Evolutionary conservation across 2,329 filamentous ascomycete genomes (phyloP).

Genomic region (Cladosporium sp.): DNA sequence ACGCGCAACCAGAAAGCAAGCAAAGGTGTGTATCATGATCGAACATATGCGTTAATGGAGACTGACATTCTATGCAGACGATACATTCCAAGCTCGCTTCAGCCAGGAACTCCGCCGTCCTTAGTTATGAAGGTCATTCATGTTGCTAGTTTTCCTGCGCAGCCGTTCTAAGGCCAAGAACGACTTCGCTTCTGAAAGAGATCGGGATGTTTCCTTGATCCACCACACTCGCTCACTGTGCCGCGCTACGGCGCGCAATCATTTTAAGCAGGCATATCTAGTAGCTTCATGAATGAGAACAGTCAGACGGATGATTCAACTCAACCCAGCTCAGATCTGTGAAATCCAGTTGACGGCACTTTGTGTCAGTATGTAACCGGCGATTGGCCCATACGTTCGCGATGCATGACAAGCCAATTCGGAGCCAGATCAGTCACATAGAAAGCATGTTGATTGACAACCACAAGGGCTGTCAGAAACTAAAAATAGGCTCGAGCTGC

Average conservation of each 20-base stretch:
- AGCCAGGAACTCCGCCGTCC: conserved; percentile 9
- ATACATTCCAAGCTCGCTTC: conserved; percentile 8
- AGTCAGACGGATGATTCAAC: neutral
- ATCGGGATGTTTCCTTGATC: neutral
- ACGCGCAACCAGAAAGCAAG: neutral
- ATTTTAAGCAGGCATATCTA: neutral
- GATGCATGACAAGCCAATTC: neutral
- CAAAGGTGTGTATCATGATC: neutral
- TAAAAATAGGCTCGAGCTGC: neutral
- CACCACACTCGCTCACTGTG: neutral
- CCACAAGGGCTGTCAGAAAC: neutral
- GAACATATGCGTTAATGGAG: neutral
- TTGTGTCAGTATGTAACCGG: neutral
- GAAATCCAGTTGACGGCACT: neutral
- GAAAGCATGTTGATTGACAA: neutral
- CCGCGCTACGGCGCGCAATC: neutral
- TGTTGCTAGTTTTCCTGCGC: neutral
- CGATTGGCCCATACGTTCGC: neutral
- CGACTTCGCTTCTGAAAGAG: neutral
- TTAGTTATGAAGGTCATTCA: neutral
- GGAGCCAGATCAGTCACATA: neutral
- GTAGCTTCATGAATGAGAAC: neutral
- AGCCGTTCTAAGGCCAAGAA: neutral
- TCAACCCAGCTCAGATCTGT: neutral
- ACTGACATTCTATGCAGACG: neutral